Evolutionary conservation across 1,139 yeast genomes (phyloP).

Genomic region (Zygoascus hellenicus): DNA sequence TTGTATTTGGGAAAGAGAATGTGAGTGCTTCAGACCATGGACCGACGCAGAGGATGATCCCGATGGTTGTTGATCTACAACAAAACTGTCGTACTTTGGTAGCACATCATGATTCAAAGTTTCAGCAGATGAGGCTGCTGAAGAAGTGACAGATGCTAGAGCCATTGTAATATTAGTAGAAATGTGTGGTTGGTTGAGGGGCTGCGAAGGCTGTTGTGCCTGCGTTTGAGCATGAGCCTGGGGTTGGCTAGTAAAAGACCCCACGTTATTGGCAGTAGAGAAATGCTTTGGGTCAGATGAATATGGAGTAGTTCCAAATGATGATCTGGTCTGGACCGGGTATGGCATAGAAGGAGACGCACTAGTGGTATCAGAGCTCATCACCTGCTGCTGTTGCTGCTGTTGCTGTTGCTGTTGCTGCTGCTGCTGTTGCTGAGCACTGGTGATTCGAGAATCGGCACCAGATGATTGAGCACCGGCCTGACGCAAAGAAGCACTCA

Average conservation of each 20-base stretch:
- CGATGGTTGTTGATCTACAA: slow-evolving; percentile 11
- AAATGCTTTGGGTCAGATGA: slow-evolving; percentile 18
- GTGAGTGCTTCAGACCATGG: slow-evolving; percentile 5
- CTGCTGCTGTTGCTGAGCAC: slow-evolving; percentile 5
- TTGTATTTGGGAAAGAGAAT: slow-evolving; percentile 4
- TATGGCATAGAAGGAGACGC: slow-evolving; percentile 4
- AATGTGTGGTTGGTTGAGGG: slow-evolving; percentile 26
- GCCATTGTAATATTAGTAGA: slow-evolving; percentile 30
- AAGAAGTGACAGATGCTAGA: slow-evolving; percentile 21
- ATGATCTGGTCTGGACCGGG: slow-evolving; percentile 6
- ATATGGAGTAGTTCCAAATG: slow-evolving; percentile 13
- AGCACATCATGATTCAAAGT: slow-evolving; percentile 11
- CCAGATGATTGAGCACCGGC: slow-evolving; percentile 2
- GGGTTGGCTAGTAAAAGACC: background rate
- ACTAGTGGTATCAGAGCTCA: slow-evolving; percentile 8
- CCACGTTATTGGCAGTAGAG: slow-evolving; percentile 11
- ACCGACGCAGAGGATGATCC: slow-evolving; percentile 11
- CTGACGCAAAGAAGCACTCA: slow-evolving; percentile 21
- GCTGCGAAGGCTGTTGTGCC: background rate
- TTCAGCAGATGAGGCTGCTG: slow-evolving; percentile 15
- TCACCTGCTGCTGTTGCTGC: slow-evolving; percentile 7
- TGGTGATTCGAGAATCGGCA: slow-evolving; percentile 1
- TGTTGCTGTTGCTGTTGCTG: slow-evolving; percentile 3
- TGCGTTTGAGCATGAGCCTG: background rate
- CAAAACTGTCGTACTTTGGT: slow-evolving; percentile 6